Evolutionary conservation across 2,329 filamentous ascomycete genomes (phyloP), one percentile per base, ranked within the genome.

Genomic region (Aspergillus phoenicis): DNA sequence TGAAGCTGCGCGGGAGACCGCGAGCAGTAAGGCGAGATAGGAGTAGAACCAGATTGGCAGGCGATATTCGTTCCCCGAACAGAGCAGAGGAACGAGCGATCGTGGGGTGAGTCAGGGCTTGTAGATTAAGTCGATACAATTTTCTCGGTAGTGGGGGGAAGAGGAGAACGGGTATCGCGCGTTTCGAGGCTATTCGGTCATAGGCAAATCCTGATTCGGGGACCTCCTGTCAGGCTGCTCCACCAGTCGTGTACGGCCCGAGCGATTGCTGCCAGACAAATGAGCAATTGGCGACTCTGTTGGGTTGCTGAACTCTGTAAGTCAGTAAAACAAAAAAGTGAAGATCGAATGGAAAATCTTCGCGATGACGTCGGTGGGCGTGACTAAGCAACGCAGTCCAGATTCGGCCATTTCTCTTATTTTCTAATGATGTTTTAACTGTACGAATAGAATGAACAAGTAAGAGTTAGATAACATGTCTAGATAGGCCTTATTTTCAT

Each of bases 1-100:
- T 62, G 62, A 70, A 65, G 66, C 68, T 71, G 67, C 68, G 68
- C 70, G 68, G 71, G 67, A 66, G 49, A 48, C 59, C 67, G 70
- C 73, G 72, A 70, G 71, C 69, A 55, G 70, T 61, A 58, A 68
- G 48, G 60, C 69, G 71, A 64, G 62, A 59, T 33, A 66, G 28
- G 45, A 61, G 58, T 13, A 52, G 64, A 62, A 71, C 64, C 73
- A 75, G 64, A 60, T 70, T 75, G 72, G 62, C 65, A 53, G 56
- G 41, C 20, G 45, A 24, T 41, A 45, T 30, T 45, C 41, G 41
- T 45, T 45, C 41, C 41, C 41, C 41, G 41, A 22, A 45, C 41
- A 45, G 41, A 39, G 48, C 51, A 55, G 57, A 48, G 24, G 52
- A 52, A 13, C 20, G 11, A 36, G 22, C 7, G 52, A 52, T 43